Base-by-base conservation (phyloP, 192 early-diverging fungal genomes). In the Thamnidium elegans region DNA sequence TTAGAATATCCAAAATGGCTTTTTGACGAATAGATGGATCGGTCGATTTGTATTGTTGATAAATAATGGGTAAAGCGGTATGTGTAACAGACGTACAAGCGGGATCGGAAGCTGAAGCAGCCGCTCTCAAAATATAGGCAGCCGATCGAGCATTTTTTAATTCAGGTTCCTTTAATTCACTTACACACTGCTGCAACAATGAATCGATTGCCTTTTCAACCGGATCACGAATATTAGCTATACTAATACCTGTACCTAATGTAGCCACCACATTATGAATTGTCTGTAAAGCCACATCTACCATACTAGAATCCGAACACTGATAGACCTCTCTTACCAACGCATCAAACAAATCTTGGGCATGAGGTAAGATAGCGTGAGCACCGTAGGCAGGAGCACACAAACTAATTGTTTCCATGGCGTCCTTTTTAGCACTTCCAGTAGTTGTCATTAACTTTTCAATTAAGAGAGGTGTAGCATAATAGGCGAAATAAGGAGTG, bases 381-480 rank as follows among this genome's bases (percentile, higher is more conserved):
- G 86, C 79, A 31, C 86, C 89, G 65, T 94, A 99, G 0, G 86
- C 85, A 6, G 81, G 85, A 5, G 89, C 81, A 48, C 93, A 90
- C 0, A 87, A 84, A 11, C 89, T 69, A 55, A 99, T 76, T 0
- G 94, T 89, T 59, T 96, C 95, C 76, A 97, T 87, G 0, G 93
- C 87, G 77, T 98, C 96, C 70, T 86, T 81, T 87, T 92, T 70
- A 46, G 68, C 21, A 53, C 34, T 52, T 4, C 79, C 83, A 11
- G 92, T 90, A 7, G 82, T 81, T 1, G 93, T 90, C 0, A 87
- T 67, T 0, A 99, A 83, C 76, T 99, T 99, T 67, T 94, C 92
- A 17, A 97, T 76, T 26, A 99, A 76, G 3, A 91, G 78, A 47
- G 94, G 94, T 62, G 97, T 83, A 0, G 94, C 91, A 81, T 82